A percentile compares a stretch with the other conserved stretches of the same genome.
Evolutionary conservation across 768 basidiomycete species (phyloP).

Genomic region (Kwoniella shandongensis): DNA sequence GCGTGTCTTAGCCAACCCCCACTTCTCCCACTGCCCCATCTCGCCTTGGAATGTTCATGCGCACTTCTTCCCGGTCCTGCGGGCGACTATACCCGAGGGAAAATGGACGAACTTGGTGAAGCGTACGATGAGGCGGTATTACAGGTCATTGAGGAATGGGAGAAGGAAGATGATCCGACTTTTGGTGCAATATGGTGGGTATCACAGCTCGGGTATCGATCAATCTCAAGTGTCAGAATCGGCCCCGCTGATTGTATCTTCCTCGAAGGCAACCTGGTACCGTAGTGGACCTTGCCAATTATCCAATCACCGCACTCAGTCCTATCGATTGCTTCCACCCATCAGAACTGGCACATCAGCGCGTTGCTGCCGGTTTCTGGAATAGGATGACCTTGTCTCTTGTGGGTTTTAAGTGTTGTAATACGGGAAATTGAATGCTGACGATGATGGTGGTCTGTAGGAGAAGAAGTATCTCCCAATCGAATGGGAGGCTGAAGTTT

Average conservation of each 20-base stretch:
- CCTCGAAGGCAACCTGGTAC: constrained; percentile 37
- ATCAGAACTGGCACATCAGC: constrained; percentile 36
- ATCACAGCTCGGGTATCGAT: not conserved
- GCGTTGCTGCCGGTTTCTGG: constrained; percentile 50
- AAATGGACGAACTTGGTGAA: constrained; percentile 46
- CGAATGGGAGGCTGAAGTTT: constrained; percentile 38
- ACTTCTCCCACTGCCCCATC: constrained; percentile 36
- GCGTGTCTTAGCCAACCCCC: constrained; percentile 20
- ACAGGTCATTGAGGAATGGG: constrained; percentile 33
- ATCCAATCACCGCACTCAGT: constrained; percentile 42
- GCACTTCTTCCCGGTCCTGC: constrained; percentile 45
- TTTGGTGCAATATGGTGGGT: constrained; percentile 43
- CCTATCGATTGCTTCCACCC: constrained; percentile 50
- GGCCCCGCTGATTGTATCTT: not conserved
- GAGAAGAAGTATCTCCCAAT: constrained; percentile 36
- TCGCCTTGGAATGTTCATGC: constrained; percentile 47
- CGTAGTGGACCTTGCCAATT: constrained; percentile 37
- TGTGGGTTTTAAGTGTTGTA: constrained; percentile 20
- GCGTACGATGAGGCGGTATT: constrained; percentile 43
- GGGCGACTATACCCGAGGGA: constrained; percentile 42
- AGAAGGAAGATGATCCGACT: constrained; percentile 21
- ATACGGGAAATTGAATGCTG: not conserved
- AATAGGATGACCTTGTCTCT: constrained; percentile 35
- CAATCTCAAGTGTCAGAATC: not conserved
- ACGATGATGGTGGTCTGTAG: constrained; percentile 2